Percentiles rank a stretch among this genome's conserved stretches.
phyloP scores from a whole-genome alignment of 257 asterid genomes.

The Henckelia pumila region DNA sequence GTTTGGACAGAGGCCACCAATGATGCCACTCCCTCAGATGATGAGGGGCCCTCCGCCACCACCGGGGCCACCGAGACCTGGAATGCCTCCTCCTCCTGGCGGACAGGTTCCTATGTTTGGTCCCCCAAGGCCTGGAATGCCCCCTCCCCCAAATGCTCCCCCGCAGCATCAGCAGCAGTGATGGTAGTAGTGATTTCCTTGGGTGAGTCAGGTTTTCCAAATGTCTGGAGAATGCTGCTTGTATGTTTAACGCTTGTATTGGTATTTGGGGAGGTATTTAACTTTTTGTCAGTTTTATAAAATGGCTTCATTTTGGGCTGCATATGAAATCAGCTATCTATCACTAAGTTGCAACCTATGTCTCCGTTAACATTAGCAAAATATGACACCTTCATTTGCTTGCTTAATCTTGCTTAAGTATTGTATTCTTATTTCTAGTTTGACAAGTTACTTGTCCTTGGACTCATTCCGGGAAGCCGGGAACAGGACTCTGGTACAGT shows the following conservation, averaged over 20 bases:
- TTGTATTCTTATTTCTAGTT: too few species aligned
- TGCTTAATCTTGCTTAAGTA: too few species aligned
- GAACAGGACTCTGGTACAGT: too few species aligned
- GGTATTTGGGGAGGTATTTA: too few species aligned
- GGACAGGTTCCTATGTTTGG: slow-evolving; percentile 25
- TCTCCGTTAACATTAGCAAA: neutral
- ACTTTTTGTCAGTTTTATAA: neutral
- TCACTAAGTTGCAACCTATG: neutral
- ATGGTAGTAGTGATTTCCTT: neutral
- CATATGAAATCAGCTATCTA: neutral
- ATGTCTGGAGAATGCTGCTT: neutral
- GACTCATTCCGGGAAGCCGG: neutral
- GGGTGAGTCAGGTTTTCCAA: neutral
- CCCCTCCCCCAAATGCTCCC: slow-evolving; percentile 70
- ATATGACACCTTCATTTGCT: neutral
- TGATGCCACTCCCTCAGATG: slow-evolving; percentile 72
- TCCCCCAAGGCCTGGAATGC: slow-evolving; percentile 93
- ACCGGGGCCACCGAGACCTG: slow-evolving; percentile 77
- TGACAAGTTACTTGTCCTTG: neutral
- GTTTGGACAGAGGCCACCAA: slow-evolving; percentile 74
- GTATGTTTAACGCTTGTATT: neutral
- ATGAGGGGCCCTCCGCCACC: slow-evolving; percentile 78
- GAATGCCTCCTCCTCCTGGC: slow-evolving; percentile 43
- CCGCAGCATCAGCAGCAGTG: slow-evolving; percentile 59
- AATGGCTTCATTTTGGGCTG: neutral